Evolutionary conservation across 2,329 filamentous ascomycete species (phyloP).

Genomic region (Aureobasidium vineae): DNA sequence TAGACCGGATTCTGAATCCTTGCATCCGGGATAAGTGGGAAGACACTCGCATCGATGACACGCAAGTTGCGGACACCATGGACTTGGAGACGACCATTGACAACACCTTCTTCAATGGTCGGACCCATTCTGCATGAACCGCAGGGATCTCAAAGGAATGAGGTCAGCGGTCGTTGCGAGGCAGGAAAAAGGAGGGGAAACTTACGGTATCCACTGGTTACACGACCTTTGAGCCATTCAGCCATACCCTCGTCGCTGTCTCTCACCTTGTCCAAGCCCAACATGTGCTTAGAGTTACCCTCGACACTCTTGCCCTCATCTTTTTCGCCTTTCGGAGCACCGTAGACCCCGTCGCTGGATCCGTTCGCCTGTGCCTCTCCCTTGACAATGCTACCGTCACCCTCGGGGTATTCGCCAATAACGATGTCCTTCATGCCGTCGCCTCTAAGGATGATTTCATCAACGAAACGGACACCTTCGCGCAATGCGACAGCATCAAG

Average conservation of each 20-base stretch:
- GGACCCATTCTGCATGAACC: constrained; percentile 40
- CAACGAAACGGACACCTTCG: constrained; percentile 56
- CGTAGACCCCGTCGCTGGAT: not conserved
- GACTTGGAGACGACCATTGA: constrained; percentile 33
- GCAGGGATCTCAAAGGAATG: constrained; percentile 26
- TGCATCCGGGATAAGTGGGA: constrained; percentile 46
- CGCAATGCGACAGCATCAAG: constrained; percentile 58
- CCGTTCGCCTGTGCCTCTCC: not conserved
- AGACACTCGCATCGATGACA: constrained; percentile 35
- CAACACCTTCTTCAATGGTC: constrained; percentile 34
- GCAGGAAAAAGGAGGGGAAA: not conserved
- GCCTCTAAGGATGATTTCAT: constrained; percentile 59
- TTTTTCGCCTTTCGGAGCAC: not conserved
- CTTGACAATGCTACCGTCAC: not conserved
- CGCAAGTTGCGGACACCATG: constrained; percentile 33
- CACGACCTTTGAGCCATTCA: constrained; percentile 54
- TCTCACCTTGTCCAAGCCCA: constrained; percentile 37
- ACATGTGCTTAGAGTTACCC: not conserved
- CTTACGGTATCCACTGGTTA: constrained; percentile 16
- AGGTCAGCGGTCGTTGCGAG: not conserved
- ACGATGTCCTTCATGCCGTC: constrained; percentile 58
- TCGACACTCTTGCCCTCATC: not conserved
- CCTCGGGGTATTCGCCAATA: constrained; percentile 52
- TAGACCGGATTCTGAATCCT: constrained; percentile 62
- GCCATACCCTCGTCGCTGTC: constrained; percentile 58